phyloP scores from a whole-genome alignment of 768 basidiomycete species.

The Polyporus arcularius region DNA sequence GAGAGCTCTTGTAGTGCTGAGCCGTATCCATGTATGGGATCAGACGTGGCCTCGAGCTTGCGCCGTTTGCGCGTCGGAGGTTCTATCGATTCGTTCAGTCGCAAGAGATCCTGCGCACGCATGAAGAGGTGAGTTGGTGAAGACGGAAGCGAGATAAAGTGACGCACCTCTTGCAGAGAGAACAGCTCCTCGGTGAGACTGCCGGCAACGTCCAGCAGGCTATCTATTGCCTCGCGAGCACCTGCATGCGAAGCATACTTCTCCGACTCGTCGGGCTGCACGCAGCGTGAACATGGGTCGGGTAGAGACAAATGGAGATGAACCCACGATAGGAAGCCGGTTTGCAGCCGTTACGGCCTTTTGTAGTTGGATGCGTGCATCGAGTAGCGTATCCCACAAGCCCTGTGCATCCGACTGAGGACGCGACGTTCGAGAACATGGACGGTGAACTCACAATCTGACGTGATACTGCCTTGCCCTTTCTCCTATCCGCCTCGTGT shows the following conservation, averaged over 20 bases:
- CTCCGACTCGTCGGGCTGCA: constrained; percentile 37
- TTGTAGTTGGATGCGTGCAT: constrained; percentile 90
- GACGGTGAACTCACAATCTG: constrained; percentile 63
- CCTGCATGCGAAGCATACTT: constrained; percentile 33
- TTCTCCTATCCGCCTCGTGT: constrained; percentile 70
- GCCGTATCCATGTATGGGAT: constrained; percentile 32
- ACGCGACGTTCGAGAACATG: background rate
- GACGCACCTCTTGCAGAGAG: constrained; percentile 63
- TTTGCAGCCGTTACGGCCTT: constrained; percentile 72
- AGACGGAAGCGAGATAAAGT: constrained; percentile 16
- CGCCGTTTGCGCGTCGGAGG: constrained; percentile 61
- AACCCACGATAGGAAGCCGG: constrained; percentile 61
- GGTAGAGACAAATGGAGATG: constrained; percentile 6
- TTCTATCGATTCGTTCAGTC: constrained; percentile 46
- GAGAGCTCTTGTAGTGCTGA: constrained; percentile 31
- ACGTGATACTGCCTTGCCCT: constrained; percentile 80
- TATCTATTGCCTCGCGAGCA: constrained; percentile 47
- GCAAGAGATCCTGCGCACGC: constrained; percentile 22
- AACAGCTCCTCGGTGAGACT: constrained; percentile 67
- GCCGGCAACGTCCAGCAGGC: constrained; percentile 61
- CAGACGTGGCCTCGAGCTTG: constrained; percentile 41
- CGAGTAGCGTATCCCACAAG: constrained; percentile 84
- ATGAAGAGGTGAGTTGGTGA: background rate
- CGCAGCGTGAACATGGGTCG: constrained; percentile 28
- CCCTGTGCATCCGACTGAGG: constrained; percentile 43